Evolutionary conservation across 116 monocot genomes (phyloP).

Genomic region (Zostera marina): DNA sequence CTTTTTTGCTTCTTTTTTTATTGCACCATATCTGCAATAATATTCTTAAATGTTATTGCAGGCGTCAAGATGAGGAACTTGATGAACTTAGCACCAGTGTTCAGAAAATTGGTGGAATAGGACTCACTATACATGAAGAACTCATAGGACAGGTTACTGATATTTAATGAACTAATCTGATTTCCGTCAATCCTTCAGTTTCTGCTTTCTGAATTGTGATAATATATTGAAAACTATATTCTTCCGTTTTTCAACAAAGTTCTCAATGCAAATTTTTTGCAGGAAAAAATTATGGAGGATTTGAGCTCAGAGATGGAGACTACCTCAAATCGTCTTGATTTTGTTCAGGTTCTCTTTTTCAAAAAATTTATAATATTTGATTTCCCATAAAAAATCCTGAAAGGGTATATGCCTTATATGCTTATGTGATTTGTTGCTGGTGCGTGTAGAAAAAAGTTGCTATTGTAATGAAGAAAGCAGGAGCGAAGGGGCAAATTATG

Average conservation of each 20-base stretch:
- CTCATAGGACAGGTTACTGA: conserved; percentile 63
- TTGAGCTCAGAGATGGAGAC: conserved; percentile 80
- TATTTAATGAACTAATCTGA: not conserved
- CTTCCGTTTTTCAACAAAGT: not conserved
- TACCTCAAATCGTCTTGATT: conserved; percentile 74
- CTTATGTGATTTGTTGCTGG: not conserved
- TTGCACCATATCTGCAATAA: no score
- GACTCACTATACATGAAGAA: conserved; percentile 94
- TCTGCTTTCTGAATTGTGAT: not conserved
- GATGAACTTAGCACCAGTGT: conserved; percentile 92
- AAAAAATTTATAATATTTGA: not conserved
- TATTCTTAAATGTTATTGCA: conserved; percentile 8
- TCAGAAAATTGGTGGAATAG: conserved; percentile 76
- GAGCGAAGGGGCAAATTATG: conserved; percentile 60
- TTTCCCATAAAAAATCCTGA: not conserved
- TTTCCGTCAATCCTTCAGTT: not conserved
- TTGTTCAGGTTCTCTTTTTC: conserved; percentile 59
- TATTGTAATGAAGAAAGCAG: conserved; percentile 65
- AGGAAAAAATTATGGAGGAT: conserved; percentile 79
- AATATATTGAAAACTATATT: not conserved
- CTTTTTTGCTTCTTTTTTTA: no score
- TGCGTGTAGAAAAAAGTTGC: conserved; percentile 55
- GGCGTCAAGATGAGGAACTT: conserved; percentile 94
- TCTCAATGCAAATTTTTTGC: conserved; percentile 1
- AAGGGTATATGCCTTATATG: no score